These are phyloP conservation scores for Fraxinus greggii DNA, from an alignment of 305 asterid species.

Conservation along the genomic window DNA sequence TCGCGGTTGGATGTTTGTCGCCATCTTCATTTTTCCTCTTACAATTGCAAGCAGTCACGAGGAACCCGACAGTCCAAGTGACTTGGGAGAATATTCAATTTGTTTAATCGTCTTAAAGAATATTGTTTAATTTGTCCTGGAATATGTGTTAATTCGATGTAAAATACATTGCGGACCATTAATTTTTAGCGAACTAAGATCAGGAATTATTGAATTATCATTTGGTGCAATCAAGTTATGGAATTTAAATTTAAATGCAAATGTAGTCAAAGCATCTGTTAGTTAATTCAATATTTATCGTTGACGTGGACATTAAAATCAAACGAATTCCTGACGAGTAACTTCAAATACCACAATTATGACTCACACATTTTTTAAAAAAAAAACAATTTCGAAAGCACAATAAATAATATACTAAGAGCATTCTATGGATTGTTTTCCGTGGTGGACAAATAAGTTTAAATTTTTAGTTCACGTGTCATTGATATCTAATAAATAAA, in stretches of 20 bases:
- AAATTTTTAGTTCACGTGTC: too few species aligned
- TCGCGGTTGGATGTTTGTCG: slow-evolving; percentile 76
- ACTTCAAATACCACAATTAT: not conserved
- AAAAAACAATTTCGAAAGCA: not conserved
- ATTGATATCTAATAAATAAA: too few species aligned
- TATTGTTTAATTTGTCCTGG: not conserved
- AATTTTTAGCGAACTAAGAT: not conserved
- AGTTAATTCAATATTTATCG: not conserved
- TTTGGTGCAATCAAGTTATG: not conserved
- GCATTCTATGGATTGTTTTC: too few species aligned
- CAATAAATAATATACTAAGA: too few species aligned
- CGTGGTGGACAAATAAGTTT: too few species aligned
- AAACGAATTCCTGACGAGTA: not conserved
- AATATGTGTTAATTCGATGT: not conserved
- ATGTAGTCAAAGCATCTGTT: not conserved
- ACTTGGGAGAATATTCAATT: not conserved
- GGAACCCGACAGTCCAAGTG: not conserved
- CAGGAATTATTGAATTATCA: not conserved
- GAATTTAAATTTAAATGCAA: not conserved
- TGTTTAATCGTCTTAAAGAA: not conserved
- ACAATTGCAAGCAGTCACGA: not conserved
- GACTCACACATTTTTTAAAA: not conserved
- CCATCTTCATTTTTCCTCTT: slow-evolving; percentile 13
- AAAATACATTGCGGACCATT: not conserved
- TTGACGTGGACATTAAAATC: not conserved